Evolutionary conservation across 176 grass and related monocot genomes (phyloP).

Genomic region (Stipa capillata): DNA sequence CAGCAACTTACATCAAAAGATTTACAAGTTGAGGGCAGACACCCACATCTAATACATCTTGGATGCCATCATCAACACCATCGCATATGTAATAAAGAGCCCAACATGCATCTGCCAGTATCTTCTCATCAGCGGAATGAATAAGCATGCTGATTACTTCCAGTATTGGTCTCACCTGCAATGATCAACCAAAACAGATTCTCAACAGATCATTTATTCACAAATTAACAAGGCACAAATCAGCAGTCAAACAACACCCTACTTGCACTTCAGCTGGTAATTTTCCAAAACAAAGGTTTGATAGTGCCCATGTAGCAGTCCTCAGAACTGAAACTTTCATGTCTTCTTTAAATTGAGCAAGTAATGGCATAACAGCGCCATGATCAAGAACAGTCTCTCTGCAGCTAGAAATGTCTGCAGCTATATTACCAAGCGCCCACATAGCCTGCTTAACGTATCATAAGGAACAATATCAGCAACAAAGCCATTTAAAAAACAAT

Average conservation of each 20-base stretch:
- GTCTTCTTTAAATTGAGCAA: conserved; percentile 59
- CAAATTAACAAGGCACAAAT: background rate
- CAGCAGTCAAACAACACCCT: background rate
- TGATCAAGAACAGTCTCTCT: conserved; percentile 70
- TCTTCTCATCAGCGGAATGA: conserved; percentile 72
- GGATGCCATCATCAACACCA: conserved; percentile 28
- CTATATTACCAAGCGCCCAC: conserved; percentile 87
- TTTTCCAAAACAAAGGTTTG: conserved; percentile 74
- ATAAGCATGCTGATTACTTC: conserved; percentile 60
- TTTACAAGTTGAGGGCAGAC: conserved; percentile 55
- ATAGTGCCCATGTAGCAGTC: conserved; percentile 69
- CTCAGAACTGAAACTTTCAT: conserved; percentile 74
- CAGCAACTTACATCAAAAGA: conserved; percentile 64
- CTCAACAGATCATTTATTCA: background rate
- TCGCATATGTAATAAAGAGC: conserved; percentile 48
- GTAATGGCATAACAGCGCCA: conserved; percentile 43
- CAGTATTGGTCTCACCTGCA: conserved; percentile 62
- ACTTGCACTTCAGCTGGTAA: conserved; percentile 58
- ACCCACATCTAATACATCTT: conserved; percentile 44
- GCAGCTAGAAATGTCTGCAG: conserved; percentile 61
- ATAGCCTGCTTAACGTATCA: conserved; percentile 45
- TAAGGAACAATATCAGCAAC: conserved; percentile 2
- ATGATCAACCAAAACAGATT: conserved; percentile 20
- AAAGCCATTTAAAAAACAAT: background rate
- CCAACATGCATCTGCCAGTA: conserved; percentile 69